Percentiles rank a stretch among this genome's conserved stretches.
phyloP scores from a whole-genome alignment of 257 asterid genomes.

The Penstemon barbatus region DNA sequence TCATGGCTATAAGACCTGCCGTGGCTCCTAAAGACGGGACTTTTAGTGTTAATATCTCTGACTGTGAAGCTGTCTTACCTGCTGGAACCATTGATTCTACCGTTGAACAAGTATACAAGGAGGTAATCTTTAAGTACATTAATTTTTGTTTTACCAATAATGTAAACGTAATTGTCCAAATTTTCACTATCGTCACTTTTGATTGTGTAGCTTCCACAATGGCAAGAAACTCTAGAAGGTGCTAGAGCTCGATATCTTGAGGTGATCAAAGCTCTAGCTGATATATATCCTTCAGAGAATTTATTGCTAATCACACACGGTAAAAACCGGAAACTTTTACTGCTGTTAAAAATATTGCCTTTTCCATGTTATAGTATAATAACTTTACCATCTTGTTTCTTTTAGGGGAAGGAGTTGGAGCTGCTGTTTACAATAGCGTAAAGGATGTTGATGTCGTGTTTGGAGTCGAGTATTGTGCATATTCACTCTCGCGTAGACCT shows the following conservation, averaged over 20 bases:
- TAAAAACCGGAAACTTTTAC: slow-evolving; percentile 20
- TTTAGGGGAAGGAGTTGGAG: slow-evolving; percentile 87
- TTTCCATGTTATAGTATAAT: background rate
- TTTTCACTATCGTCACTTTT: background rate
- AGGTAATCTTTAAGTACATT: slow-evolving; percentile 37
- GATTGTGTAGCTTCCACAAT: slow-evolving; percentile 60
- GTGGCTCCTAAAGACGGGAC: slow-evolving; percentile 76
- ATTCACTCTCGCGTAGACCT: slow-evolving; percentile 45
- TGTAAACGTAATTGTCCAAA: background rate
- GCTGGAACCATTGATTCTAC: slow-evolving; percentile 59
- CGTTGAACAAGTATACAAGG: slow-evolving; percentile 48
- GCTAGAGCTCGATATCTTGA: slow-evolving; percentile 62
- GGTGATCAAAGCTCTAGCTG: slow-evolving; percentile 70
- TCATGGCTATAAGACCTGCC: slow-evolving; percentile 54
- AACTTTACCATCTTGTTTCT: background rate
- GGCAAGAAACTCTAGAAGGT: slow-evolving; percentile 64
- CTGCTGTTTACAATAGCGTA: slow-evolving; percentile 45
- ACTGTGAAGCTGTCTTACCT: slow-evolving; percentile 71
- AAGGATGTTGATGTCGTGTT: slow-evolving; percentile 36
- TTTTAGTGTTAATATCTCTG: slow-evolving; percentile 56
- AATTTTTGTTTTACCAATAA: background rate
- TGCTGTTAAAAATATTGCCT: background rate
- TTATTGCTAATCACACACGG: slow-evolving; percentile 90
- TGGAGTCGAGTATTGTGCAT: slow-evolving; percentile 75
- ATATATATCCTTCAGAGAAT: slow-evolving; percentile 83